Percentiles rank a stretch among this genome's conserved stretches.
Conservation (phyloP, 257 asterid genomes). For the Mentha longifolia region DNA sequence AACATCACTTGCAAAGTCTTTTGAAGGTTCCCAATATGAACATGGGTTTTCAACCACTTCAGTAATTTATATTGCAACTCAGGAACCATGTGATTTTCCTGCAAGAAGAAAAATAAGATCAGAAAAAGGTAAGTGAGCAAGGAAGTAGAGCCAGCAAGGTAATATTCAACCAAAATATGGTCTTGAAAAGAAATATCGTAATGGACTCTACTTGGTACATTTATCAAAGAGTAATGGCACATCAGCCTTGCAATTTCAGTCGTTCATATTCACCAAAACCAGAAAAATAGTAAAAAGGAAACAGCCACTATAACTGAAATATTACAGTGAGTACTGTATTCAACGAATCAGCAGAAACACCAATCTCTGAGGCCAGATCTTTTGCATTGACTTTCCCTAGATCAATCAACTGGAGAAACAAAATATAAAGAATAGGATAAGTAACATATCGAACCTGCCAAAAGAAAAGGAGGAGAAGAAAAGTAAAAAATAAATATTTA, state of each 20-base stretch:
- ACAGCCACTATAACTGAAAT: slow-evolving; percentile 32
- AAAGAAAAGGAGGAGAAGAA: background rate
- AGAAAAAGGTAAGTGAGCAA: slow-evolving; percentile 10
- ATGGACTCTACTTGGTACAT: background rate
- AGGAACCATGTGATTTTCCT: slow-evolving; percentile 68
- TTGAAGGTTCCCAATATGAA: slow-evolving; percentile 54
- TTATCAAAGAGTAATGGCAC: slow-evolving; percentile 13
- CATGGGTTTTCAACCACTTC: slow-evolving; percentile 77
- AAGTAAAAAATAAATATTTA: slow-evolving; percentile 1
- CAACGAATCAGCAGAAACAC: slow-evolving; percentile 71
- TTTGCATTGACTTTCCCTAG: slow-evolving; percentile 68
- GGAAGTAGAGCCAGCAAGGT: slow-evolving; percentile 15
- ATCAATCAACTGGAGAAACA: slow-evolving; percentile 70
- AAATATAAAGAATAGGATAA: slow-evolving; percentile 7
- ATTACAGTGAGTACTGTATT: slow-evolving; percentile 67
- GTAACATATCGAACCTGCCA: slow-evolving; percentile 13
- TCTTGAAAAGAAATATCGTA: slow-evolving; percentile 21
- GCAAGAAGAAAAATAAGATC: slow-evolving; percentile 35
- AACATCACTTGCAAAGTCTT: slow-evolving; percentile 59
- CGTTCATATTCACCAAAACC: slow-evolving; percentile 30
- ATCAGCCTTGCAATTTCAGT: slow-evolving; percentile 26
- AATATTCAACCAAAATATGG: background rate
- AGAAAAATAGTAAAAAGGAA: slow-evolving; percentile 10
- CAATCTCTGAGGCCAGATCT: slow-evolving; percentile 82
- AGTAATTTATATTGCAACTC: slow-evolving; percentile 63